phyloP scores from a whole-genome alignment of 2,329 filamentous ascomycete species.

The Hymenotorrendiella dingleyae region DNA sequence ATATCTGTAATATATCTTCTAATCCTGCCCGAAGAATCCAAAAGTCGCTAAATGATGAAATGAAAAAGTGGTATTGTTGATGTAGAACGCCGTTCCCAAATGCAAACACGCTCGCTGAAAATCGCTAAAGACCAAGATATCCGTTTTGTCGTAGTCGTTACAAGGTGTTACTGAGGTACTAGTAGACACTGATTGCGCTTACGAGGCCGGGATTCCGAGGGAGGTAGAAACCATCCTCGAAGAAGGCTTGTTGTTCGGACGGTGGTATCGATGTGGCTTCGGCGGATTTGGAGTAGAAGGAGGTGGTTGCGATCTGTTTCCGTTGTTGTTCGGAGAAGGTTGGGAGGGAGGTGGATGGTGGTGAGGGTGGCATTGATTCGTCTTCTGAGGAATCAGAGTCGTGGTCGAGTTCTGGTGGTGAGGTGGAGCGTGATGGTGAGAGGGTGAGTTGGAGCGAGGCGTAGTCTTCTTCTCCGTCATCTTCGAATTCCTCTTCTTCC shows the following conservation, averaged over 20 bases:
- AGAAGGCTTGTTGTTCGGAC: slow-evolving; percentile 35
- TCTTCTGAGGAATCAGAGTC: slow-evolving; percentile 66
- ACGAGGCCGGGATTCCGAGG: slow-evolving; percentile 37
- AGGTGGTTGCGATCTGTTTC: slow-evolving; percentile 36
- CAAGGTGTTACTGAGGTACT: slow-evolving; percentile 7
- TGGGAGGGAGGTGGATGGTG: slow-evolving; percentile 41
- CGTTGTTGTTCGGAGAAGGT: slow-evolving; percentile 54
- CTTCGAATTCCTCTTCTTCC: slow-evolving; percentile 31
- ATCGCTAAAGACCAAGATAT: slow-evolving; percentile 2
- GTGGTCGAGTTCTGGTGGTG: slow-evolving; percentile 61
- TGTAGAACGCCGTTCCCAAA: slow-evolving; percentile 2
- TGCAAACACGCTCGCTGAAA: slow-evolving; percentile 2
- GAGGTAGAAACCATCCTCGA: slow-evolving; percentile 44
- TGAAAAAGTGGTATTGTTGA: slow-evolving; percentile 4
- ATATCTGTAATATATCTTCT: not conserved
- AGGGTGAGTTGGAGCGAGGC: slow-evolving; percentile 61
- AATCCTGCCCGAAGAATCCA: not conserved
- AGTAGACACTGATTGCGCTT: slow-evolving; percentile 42
- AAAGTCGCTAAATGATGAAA: not conserved
- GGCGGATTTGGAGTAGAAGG: slow-evolving; percentile 30
- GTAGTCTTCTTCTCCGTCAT: slow-evolving; percentile 56
- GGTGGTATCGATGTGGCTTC: slow-evolving; percentile 22
- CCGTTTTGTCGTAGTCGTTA: not conserved
- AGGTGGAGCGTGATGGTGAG: slow-evolving; percentile 56
- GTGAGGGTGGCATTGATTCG: slow-evolving; percentile 59